phyloP scores from a whole-genome alignment of 441 rosid genomes.

The Gossypium gossypioides region DNA sequence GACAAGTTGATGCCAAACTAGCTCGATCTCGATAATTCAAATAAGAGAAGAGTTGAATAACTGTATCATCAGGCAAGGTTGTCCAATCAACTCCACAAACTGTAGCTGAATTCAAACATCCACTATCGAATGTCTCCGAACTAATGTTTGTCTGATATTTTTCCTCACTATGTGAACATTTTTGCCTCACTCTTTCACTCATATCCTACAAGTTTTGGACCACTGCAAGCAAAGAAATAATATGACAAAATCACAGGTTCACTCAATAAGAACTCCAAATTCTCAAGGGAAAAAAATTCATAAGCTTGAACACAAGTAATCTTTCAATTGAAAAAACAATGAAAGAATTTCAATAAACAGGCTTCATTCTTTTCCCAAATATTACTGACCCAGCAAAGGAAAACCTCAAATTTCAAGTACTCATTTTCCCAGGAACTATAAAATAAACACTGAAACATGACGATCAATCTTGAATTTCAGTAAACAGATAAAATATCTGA shows the following conservation, averaged over 20 bases:
- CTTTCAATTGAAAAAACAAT: conserved; percentile 1
- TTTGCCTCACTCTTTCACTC: not conserved
- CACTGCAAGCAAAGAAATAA: not conserved
- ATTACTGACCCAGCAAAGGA: not conserved
- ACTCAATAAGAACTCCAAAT: not conserved
- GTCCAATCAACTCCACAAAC: conserved; percentile 51
- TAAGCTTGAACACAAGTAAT: not conserved
- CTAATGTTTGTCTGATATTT: not conserved
- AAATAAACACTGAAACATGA: not conserved
- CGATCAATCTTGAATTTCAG: not conserved
- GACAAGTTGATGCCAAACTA: conserved; percentile 69
- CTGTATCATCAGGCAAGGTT: conserved; percentile 71
- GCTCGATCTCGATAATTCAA: conserved; percentile 82
- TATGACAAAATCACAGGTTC: not conserved
- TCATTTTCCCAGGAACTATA: not conserved
- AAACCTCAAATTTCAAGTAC: not conserved
- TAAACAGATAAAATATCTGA: not conserved
- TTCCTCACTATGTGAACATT: not conserved
- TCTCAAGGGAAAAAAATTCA: not conserved
- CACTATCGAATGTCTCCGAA: not conserved
- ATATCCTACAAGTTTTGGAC: not conserved
- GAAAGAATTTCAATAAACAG: not conserved
- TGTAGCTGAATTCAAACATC: not conserved
- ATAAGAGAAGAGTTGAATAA: conserved; percentile 64
- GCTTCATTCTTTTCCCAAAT: not conserved